phyloP scores from a whole-genome alignment of 352 stramenopile species.

The Paralagenidium karlingii region DNA sequence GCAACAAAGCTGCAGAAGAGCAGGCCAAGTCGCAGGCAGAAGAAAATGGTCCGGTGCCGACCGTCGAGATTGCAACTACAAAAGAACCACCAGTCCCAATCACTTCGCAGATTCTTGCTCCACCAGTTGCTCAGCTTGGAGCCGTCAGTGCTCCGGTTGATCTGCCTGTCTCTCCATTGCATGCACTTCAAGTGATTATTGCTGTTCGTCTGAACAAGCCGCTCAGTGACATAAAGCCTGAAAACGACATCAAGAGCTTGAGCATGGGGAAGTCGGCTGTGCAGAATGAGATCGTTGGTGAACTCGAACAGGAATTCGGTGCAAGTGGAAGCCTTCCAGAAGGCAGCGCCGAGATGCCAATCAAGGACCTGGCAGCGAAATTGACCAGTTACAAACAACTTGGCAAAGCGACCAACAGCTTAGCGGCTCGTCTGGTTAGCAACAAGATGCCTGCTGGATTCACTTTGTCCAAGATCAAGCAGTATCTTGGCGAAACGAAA shows the following conservation, averaged over 20 bases:
- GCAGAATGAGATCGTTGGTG: constrained; percentile 82
- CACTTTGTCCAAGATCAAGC: constrained; percentile 64
- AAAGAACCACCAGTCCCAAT: constrained; percentile 15
- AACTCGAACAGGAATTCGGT: constrained; percentile 82
- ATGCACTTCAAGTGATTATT: constrained; percentile 64
- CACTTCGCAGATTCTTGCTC: constrained; percentile 2
- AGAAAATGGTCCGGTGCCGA: constrained; percentile 3
- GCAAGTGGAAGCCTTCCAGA: constrained; percentile 33
- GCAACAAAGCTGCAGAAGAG: constrained; percentile 4
- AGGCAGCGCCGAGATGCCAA: constrained; percentile 49
- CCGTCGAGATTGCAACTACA: constrained; percentile 10
- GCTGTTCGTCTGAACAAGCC: constrained; percentile 66
- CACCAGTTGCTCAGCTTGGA: constrained; percentile 3
- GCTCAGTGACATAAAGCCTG: constrained; percentile 45
- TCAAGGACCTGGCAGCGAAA: constrained; percentile 57
- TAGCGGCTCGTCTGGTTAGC: constrained; percentile 67
- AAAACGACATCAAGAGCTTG: constrained; percentile 68
- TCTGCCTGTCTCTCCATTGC: constrained; percentile 40
- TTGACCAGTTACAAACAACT: constrained; percentile 58
- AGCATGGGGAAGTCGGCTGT: constrained; percentile 76
- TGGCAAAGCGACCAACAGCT: constrained; percentile 42
- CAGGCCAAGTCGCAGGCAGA: constrained; percentile 4
- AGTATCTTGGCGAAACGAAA: constrained; percentile 43
- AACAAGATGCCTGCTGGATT: constrained; percentile 80
- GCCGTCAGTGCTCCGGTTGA: constrained; percentile 24